Base-by-base conservation (phyloP, 768 basidiomycete species). In the Podaxis sp. region DNA sequence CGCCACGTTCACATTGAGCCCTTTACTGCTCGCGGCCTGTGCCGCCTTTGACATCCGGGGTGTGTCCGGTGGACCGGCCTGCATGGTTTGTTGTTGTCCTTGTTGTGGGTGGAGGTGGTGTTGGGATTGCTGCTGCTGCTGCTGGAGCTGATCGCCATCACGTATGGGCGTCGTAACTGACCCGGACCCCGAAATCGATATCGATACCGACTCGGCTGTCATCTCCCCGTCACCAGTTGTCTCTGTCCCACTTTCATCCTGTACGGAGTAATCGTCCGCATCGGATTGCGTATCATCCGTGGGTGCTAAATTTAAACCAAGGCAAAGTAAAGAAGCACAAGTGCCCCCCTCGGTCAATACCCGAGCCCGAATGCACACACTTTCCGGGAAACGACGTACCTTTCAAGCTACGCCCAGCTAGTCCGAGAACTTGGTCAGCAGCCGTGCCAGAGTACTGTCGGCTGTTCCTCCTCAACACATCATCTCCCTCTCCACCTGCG, bases 381-480 rank as follows among this genome's bases (percentile, higher is more conserved):
- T 24, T 24, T 20, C 33, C 55, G 37, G 55, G 61, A 59, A 65
- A 64, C 66, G 54, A 37, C 63, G 38, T 74, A 93, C 93, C 75
- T 71, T 79, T 78, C 38, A 95, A 75, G 22, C 80, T 80, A 67
- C 93, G 83, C 26, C 92, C 93, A 20, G 82, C 77, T 59, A 95
- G 75, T 24, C 93, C 93, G 62, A 95, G 86, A 70, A 94, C 76
- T 72, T 87, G 79, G 76, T 95, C 93, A 49, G 93, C 90, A 53
- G 91, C 92, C 46, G 87, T 86, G 66, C 91, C 90, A 36, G 89
- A 85, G 74, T 95, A 95, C 66, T 90, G 91, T 66, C 83, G 85
- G 70, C 91, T 93, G 74, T 95, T 95, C 67, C 93, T 84, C 64
- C 87, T 85, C 70, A 81, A 80, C 44, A 71, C 68, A 24, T 76